phyloP scores from a whole-genome alignment of 169 alveolate genomes.

The Cryptosporidium parvum region DNA sequence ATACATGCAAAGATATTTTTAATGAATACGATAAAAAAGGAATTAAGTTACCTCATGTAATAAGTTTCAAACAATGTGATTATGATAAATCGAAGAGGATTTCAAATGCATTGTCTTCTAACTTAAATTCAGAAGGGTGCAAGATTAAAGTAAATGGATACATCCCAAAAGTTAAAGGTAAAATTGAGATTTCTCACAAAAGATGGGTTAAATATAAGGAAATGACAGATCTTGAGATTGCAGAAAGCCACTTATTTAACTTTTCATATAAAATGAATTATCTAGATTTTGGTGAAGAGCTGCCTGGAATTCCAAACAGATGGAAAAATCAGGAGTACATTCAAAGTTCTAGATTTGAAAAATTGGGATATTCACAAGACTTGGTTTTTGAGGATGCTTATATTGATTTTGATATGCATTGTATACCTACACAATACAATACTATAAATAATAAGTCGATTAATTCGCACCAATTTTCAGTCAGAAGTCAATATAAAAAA shows the following conservation, averaged over 20 bases:
- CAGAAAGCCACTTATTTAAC: constrained; percentile 56
- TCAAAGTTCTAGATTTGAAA: constrained; percentile 31
- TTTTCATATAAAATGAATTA: constrained; percentile 56
- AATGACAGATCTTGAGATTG: constrained; percentile 64
- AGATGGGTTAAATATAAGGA: constrained; percentile 65
- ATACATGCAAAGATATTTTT: constrained; percentile 51
- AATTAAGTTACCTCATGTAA: constrained; percentile 29
- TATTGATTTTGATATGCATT: constrained; percentile 72
- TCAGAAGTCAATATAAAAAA: constrained; percentile 54
- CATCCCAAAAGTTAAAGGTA: constrained; percentile 68
- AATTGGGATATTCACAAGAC: background rate
- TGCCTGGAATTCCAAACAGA: constrained; percentile 40
- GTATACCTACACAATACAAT: constrained; percentile 70
- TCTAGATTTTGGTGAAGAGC: constrained; percentile 58
- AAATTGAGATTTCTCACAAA: constrained; percentile 54
- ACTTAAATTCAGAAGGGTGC: constrained; percentile 53
- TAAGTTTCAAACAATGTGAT: constrained; percentile 59
- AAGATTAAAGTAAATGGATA: constrained; percentile 31
- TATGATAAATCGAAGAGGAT: constrained; percentile 18
- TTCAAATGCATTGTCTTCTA: constrained; percentile 19
- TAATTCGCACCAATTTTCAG: constrained; percentile 63
- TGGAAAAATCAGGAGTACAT: constrained; percentile 58
- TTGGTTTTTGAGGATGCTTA: constrained; percentile 47
- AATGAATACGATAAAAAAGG: constrained; percentile 34
- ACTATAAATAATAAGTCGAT: constrained; percentile 47